Conservation (phyloP, 306 rosid species). For the Citrullus mucosospermus region DNA sequence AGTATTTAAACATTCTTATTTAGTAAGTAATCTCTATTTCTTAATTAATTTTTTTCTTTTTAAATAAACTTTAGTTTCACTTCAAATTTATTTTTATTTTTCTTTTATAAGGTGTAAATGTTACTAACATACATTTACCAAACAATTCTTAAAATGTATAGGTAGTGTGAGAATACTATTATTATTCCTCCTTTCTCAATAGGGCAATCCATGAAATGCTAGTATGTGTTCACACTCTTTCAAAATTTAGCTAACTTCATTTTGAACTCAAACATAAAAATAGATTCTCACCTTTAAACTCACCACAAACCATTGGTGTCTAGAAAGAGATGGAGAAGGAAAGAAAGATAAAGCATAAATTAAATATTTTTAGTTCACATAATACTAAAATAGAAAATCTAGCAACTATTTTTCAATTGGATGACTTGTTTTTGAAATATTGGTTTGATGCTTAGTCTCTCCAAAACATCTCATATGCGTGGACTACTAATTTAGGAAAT, state of each 20-base stretch:
- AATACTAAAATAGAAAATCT: background rate
- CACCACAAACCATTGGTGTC: no score
- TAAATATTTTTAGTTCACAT: background rate
- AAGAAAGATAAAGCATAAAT: background rate
- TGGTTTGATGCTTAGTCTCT: background rate
- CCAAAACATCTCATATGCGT: background rate
- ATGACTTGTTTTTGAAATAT: background rate
- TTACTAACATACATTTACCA: no score
- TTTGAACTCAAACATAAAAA: background rate
- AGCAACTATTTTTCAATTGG: background rate
- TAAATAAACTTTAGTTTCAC: no score
- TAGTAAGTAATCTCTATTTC: background rate
- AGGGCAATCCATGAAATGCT: background rate
- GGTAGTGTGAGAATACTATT: no score
- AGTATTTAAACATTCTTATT: background rate
- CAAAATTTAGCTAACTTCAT: background rate
- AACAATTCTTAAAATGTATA: background rate
- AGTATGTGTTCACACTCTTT: background rate
- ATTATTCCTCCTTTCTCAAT: background rate
- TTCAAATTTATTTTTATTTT: background rate
- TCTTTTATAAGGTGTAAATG: background rate
- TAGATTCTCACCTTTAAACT: no score
- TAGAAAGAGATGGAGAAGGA: background rate
- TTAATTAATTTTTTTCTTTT: background rate
- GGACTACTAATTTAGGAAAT: background rate